Evolutionary conservation across 1,284 basidiomycete genomes (phyloP).

Genomic region (Ceratobasidium sp.): DNA sequence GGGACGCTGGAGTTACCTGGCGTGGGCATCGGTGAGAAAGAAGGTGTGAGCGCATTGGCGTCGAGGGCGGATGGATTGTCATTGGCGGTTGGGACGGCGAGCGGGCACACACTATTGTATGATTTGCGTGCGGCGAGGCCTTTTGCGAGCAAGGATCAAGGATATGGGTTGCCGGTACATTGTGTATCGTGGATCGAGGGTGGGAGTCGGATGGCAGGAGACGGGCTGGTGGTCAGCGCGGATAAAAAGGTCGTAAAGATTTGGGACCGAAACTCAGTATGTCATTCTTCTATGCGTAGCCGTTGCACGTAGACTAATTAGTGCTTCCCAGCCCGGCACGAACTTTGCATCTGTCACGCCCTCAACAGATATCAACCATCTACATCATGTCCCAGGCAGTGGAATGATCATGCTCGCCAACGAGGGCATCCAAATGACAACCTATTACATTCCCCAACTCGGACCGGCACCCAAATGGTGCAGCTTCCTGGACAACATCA

Average conservation of each 20-base stretch:
- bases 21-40: conserved; percentile 58
- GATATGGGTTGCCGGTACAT: conserved; percentile 93
- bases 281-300: conserved; percentile 54
- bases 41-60: conserved; percentile 81
- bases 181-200: conserved; percentile 92
- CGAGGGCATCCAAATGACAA: conserved; percentile 91
- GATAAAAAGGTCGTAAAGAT: conserved; percentile 97
- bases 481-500: conserved; percentile 97
- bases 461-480: conserved; percentile 98
- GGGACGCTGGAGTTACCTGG: conserved; percentile 84
- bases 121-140: conserved; percentile 89
- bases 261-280: conserved; percentile 87
- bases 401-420: conserved; percentile 91
- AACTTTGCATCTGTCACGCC: conserved; percentile 97
- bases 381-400: conserved; percentile 88
- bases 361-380: conserved; percentile 86
- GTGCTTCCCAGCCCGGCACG: conserved; percentile 70
- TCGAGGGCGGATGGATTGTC: conserved; percentile 91
- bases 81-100: conserved; percentile 94
- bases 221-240: conserved; percentile 88
- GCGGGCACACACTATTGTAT: conserved; percentile 94
- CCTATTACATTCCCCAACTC: conserved; percentile 94
- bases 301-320: conserved; percentile 41
- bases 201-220: conserved; percentile 83
- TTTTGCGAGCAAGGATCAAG: conserved; percentile 95